phyloP scores from a whole-genome alignment of 2,329 filamentous ascomycete species.

The Amphichorda felina region DNA sequence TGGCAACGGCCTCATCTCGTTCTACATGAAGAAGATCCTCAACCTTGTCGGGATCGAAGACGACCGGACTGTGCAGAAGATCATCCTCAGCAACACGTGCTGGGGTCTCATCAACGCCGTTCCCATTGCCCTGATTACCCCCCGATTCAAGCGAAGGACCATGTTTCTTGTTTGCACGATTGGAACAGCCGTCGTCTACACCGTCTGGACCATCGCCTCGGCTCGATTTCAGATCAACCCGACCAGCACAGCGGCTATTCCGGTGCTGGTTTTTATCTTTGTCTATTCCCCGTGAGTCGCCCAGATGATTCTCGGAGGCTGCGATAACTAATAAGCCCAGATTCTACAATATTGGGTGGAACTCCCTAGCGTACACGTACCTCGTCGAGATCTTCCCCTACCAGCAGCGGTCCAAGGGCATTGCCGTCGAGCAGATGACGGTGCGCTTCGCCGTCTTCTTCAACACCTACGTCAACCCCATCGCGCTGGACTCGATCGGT shows the following conservation, averaged over 20 bases:
- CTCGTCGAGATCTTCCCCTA: constrained; percentile 11
- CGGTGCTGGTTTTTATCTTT: constrained; percentile 19
- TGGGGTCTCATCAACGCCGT: constrained; percentile 29
- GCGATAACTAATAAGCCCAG: constrained; percentile 19
- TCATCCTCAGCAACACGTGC: constrained; percentile 24
- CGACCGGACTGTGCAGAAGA: constrained; percentile 9
- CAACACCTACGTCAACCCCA: constrained; percentile 10
- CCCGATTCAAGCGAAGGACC: constrained; percentile 8
- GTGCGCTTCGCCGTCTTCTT: constrained; percentile 8
- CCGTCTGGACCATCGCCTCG: constrained; percentile 17
- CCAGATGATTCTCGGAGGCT: not conserved
- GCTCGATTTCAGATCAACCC: constrained; percentile 15
- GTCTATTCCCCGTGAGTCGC: constrained; percentile 28
- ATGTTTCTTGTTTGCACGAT: constrained; percentile 6
- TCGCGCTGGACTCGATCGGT: constrained; percentile 8
- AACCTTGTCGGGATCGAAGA: constrained; percentile 21
- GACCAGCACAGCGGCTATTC: constrained; percentile 12
- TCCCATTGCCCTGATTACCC: constrained; percentile 24
- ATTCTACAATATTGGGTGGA: constrained; percentile 40
- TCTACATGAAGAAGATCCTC: constrained; percentile 24
- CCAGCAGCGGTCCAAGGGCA: constrained; percentile 10
- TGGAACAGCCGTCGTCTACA: constrained; percentile 15
- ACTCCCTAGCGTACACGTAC: constrained; percentile 27
- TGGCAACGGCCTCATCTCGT: constrained; percentile 20
- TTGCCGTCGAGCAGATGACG: constrained; percentile 8